These are phyloP conservation scores for Coniochaeta prunicola DNA, from an alignment of 2,329 filamentous ascomycete species.

Conservation along the genomic window DNA sequence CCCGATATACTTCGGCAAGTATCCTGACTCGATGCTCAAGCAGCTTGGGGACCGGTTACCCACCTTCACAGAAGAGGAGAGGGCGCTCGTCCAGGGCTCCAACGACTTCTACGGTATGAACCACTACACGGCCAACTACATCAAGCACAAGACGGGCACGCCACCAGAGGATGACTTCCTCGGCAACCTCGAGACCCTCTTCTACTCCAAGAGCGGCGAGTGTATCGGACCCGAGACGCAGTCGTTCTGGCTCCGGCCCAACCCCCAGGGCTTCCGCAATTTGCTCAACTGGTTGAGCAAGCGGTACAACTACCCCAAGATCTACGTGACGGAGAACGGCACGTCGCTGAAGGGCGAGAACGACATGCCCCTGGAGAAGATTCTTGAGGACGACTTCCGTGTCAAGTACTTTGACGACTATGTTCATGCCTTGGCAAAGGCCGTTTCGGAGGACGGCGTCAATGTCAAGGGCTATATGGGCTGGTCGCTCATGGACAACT, in stretches of 20 bases:
- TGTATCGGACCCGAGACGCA: constrained; percentile 77
- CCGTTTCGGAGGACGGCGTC: constrained; percentile 64
- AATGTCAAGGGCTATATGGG: constrained; percentile 75
- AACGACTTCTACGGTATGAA: constrained; percentile 97
- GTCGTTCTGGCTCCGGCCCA: constrained; percentile 72
- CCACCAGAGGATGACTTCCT: constrained; percentile 60
- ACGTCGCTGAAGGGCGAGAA: constrained; percentile 81
- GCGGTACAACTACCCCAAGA: constrained; percentile 67
- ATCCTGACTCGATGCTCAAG: constrained; percentile 74
- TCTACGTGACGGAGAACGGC: constrained; percentile 86
- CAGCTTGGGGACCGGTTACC: constrained; percentile 76
- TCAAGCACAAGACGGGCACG: constrained; percentile 60
- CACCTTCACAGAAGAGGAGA: constrained; percentile 64
- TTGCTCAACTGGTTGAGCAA: constrained; percentile 71
- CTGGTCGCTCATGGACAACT: constrained; percentile 87
- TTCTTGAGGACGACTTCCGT: constrained; percentile 77
- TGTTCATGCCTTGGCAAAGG: constrained; percentile 67
- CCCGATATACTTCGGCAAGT: constrained; percentile 77
- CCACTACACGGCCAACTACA: constrained; percentile 85
- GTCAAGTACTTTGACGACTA: constrained; percentile 74
- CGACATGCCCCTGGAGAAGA: constrained; percentile 60
- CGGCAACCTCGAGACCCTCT: constrained; percentile 68
- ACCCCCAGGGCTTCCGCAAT: constrained; percentile 68
- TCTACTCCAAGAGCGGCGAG: constrained; percentile 64
- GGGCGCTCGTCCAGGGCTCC: constrained; percentile 68